phyloP scores from a whole-genome alignment of 106 monocot species.

The Hemerocallis citrina region DNA sequence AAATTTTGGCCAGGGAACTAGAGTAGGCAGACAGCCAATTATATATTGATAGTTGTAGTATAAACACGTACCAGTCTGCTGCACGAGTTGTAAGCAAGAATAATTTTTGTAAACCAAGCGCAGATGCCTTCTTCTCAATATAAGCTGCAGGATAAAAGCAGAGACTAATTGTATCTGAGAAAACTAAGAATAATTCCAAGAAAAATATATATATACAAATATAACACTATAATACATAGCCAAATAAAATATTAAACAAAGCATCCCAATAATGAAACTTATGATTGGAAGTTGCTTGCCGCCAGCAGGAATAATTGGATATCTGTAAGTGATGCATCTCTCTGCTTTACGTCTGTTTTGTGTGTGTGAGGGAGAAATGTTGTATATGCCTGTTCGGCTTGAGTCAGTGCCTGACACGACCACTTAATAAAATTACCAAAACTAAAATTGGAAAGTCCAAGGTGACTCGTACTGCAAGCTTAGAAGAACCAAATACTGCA shows the following conservation, averaged over 20 bases:
- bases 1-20: neutral
- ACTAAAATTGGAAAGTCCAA: too few relatives aligned
- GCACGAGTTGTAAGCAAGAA: conserved; percentile 87
- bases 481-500: too few relatives aligned
- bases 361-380: too few relatives aligned
- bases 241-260: neutral
- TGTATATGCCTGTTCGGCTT: too few relatives aligned
- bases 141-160: conserved; percentile 48
- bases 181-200: neutral
- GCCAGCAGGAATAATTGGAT: neutral
- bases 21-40: neutral
- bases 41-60: too few relatives aligned
- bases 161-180: neutral
- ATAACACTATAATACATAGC: neutral
- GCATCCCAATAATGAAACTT: too few relatives aligned
- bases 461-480: too few relatives aligned
- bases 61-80: conserved; percentile 35
- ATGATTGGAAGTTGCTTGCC: neutral
- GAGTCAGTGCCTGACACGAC: too few relatives aligned
- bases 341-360: too few relatives aligned
- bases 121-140: conserved; percentile 70
- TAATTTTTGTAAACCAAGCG: conserved; percentile 55
- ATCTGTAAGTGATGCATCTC: neutral
- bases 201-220: neutral
- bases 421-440: too few relatives aligned